Base-by-base conservation (phyloP, 2,329 filamentous ascomycete genomes). In the Talaromyces sp. region DNA sequence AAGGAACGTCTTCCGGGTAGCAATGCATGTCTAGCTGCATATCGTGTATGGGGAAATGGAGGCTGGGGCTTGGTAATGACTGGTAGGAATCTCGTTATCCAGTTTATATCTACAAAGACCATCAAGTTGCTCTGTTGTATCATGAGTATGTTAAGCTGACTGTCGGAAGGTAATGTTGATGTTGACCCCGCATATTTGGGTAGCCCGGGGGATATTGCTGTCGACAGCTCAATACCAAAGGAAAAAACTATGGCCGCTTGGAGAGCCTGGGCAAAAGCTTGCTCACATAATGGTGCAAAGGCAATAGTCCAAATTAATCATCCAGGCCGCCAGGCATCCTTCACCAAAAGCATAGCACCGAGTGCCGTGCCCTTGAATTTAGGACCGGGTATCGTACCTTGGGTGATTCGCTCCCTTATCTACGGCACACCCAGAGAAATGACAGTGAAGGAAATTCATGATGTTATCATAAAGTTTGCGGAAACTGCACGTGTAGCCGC, bases 351-450 rank as follows among this genome's bases (percentile, higher is more conserved):
- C 0, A 66, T 75, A 21, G 72, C 77, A 19, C 76, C 75, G 32
- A 75, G 72, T 56, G 72, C 67, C 1, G 66, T 80, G n/a, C 76
- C 75, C 5, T 66, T 80, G 2, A 65, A 71, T 17, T 60, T 79
- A 17, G 76, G 76, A 0, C 67, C 75, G 58, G 66, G 71, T 3
- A 43, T 43, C n/a, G 6, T 70, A 71, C 58, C 32, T 77, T 9
- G 73, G 78, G 29, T 70, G 71, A 0, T 70, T 19, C 64, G 66
- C 21, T 58, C 60, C 27, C 35, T 75, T 19, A 60, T 67, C 1
- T 74, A 75, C 60, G 81, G 83, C 2, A 81, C 78, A 1, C 85
- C 86, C 0, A 77, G 80, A 51, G 85, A 80, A 56, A 84, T 88
- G 82, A 81, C 75, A 0, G 27, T 70, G 0, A 68, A 69, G 0